Evolutionary conservation across 2,329 filamentous ascomycete genomes (phyloP), one percentile per base, ranked within the genome.

Genomic region (Alternaria ethzedia): DNA sequence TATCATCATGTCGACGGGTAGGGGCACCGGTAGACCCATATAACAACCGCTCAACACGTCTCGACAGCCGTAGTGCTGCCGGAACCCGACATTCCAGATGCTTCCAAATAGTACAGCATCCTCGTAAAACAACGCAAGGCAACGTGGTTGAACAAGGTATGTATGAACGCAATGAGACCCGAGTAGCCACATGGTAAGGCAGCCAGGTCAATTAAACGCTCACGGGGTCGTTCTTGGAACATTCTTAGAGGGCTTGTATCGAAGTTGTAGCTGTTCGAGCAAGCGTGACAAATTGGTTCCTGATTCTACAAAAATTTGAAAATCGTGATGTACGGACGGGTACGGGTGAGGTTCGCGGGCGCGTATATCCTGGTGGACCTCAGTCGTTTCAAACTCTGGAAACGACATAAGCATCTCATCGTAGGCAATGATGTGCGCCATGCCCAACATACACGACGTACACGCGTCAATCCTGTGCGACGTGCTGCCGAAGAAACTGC

Each of bases 201-300:
- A 74, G 70, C 64, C 75, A 76, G 72, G 76, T 79, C 77, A 79
- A 79, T 79, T 79, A 78, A 78, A 79, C 77, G 74, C 64, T 69
- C 75, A 70, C 54, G 57, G 47, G 49, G 49, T 73, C 51, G 46
- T 66, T 79, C 77, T 79, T 73, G 77, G 77, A 79, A 79, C 76
- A 75, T 78, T 76, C 72, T 76, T 71, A 79, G 76, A 79, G 74
- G 76, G 76, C 77, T 73, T 77, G 73, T 78, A 67, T 63, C 75
- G 75, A 78, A 79, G 75, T 73, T 68, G 72, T 47, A 63, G 67
- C 69, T 74, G 23, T 79, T 78, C 76, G 76, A 68, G 72, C 66
- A 78, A 75, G 77, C 77, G 77, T 78, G 77, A 79, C 77, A 79
- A 79, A 75, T 78, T 79, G 74, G 75, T 79, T 78, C 77, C 77